These are phyloP conservation scores for Mortierella claussenii DNA, from an alignment of 192 early-diverging fungal species.

Conservation along the genomic window DNA sequence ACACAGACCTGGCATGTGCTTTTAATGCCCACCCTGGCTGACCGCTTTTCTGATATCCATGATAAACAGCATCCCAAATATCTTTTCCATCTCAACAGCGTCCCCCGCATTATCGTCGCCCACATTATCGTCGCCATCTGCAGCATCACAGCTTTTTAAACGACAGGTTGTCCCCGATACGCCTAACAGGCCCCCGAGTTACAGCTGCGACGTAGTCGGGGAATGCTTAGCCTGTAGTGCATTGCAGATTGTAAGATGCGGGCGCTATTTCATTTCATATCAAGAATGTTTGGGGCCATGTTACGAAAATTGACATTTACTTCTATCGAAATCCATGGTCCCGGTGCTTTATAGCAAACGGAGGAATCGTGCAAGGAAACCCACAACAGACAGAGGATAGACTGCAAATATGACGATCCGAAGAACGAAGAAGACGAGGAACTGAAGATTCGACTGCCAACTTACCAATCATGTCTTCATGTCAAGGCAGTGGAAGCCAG, in stretches of 20 bases:
- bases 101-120: not conserved
- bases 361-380: conserved; percentile 28
- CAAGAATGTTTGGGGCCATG: not conserved
- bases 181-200: conserved; percentile 1
- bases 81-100: not conserved
- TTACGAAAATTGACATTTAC: not conserved
- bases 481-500: conserved; percentile 46
- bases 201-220: conserved; percentile 25
- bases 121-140: not conserved
- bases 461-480: conserved; percentile 27
- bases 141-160: not conserved
- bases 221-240: conserved; percentile 31
- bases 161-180: conserved; percentile 6
- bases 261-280: not conserved
- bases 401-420: conserved; percentile 44
- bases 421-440: conserved; percentile 52
- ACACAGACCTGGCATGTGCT: no score
- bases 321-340: not conserved
- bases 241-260: conserved; percentile 31
- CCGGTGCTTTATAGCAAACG: conserved; percentile 16
- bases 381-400: conserved; percentile 39
- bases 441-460: conserved; percentile 34
- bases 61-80: not conserved
- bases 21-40: no score
- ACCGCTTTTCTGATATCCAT: not conserved